Evolutionary conservation across 176 grass and related monocot species (phyloP).

Genomic region (Urochloa ruziziensis): DNA sequence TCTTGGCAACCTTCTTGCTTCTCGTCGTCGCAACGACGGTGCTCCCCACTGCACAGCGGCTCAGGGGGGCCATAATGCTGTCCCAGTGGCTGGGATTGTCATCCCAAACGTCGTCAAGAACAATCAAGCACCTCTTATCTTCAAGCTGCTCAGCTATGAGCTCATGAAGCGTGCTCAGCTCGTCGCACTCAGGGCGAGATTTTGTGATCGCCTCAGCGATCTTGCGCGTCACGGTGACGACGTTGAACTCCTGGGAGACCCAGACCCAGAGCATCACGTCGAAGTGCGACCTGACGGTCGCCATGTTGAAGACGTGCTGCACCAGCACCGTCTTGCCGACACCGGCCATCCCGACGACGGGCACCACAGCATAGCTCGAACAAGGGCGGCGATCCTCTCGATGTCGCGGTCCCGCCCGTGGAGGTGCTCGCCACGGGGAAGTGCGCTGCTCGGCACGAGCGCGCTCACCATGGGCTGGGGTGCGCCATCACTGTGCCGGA

Average conservation of each 20-base stretch:
- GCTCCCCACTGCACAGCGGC: conserved; percentile 22
- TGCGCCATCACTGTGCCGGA: conserved; percentile 22
- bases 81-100: conserved; percentile 34
- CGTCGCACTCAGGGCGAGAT: background rate
- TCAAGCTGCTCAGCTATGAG: conserved; percentile 13
- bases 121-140: conserved; percentile 44
- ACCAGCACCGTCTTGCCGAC: conserved; percentile 48
- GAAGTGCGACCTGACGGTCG: background rate
- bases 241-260: conserved; percentile 29
- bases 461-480: background rate
- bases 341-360: conserved; percentile 45
- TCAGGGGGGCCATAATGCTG: conserved; percentile 11
- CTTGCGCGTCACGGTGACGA: background rate
- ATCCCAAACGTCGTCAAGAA: conserved; percentile 60
- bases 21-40: conserved; percentile 40
- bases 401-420: conserved; percentile 21
- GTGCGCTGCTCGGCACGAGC: conserved; percentile 16
- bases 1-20: conserved; percentile 32
- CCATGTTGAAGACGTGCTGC: conserved; percentile 30
- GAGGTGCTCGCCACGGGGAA: background rate
- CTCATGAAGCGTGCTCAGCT: conserved; percentile 34
- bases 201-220: background rate
- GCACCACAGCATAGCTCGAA: conserved; percentile 1
- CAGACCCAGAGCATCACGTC: conserved; percentile 31
- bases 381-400: conserved; percentile 23